phyloP scores from a whole-genome alignment of 805 yeast species.

The Teunomyces kruisii region DNA sequence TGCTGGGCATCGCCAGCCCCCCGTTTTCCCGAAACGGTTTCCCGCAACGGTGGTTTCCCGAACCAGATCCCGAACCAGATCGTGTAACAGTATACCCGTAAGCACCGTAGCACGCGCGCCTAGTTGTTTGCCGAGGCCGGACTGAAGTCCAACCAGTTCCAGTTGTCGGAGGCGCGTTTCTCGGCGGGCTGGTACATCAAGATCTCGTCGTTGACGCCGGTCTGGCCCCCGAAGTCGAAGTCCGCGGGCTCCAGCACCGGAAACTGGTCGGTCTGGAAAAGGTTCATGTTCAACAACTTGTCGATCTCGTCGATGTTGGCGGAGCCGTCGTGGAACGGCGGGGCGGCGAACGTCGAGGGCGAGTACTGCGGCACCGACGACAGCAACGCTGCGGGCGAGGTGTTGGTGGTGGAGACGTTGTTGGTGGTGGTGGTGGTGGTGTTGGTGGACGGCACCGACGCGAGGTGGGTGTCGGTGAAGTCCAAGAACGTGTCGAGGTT shows the following conservation, averaged over 20 bases:
- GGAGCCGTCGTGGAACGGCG: conserved; percentile 1
- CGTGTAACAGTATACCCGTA: too few species aligned
- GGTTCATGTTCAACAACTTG: conserved; percentile 37
- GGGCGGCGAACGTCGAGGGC: not conserved
- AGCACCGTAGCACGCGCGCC: not conserved
- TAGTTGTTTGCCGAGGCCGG: conserved; percentile 15
- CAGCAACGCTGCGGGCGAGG: conserved; percentile 4
- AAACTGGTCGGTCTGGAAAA: conserved; percentile 36
- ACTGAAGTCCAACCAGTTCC: conserved; percentile 44
- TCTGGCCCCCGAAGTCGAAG: conserved; percentile 3
- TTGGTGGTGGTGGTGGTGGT: conserved; percentile 2
- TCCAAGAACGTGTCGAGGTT: conserved; percentile 18
- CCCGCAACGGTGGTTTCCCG: too few species aligned
- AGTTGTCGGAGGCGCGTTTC: conserved; percentile 16
- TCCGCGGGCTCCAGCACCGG: conserved; percentile 5
- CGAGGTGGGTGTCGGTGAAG: conserved; percentile 5
- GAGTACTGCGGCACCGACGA: not conserved
- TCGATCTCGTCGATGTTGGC: conserved; percentile 38
- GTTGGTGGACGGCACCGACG: not conserved
- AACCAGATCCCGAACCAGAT: too few species aligned
- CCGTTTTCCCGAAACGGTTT: too few species aligned
- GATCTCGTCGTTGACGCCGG: conserved; percentile 35
- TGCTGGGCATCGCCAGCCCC: too few species aligned
- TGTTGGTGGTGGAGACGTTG: not conserved
- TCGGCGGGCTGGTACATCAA: conserved; percentile 20